Evolutionary conservation across 352 stramenopile species (phyloP).

Genomic region (Phytophthora aleatoria): DNA sequence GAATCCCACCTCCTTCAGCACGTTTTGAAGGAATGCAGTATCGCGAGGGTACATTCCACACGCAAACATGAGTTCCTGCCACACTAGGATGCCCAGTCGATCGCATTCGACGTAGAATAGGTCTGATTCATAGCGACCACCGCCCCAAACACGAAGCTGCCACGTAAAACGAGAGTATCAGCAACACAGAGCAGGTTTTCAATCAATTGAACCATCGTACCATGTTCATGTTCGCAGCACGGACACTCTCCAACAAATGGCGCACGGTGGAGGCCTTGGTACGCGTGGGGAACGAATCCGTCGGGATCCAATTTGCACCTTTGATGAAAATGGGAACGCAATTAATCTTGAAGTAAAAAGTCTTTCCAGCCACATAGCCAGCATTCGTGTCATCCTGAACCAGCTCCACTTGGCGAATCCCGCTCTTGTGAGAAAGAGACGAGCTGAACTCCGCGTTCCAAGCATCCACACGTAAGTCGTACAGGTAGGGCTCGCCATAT

Average conservation of each 20-base stretch:
- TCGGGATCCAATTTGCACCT: slow-evolving; percentile 83
- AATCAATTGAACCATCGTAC: slow-evolving; percentile 20
- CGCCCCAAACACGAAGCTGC: slow-evolving; percentile 86
- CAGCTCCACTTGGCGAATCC: slow-evolving; percentile 68
- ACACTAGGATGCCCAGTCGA: slow-evolving; percentile 84
- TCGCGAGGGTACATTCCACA: slow-evolving; percentile 87
- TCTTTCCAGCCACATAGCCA: slow-evolving; percentile 50
- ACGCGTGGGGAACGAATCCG: slow-evolving; percentile 75
- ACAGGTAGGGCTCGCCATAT: slow-evolving; percentile 67
- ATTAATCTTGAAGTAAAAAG: slow-evolving; percentile 84
- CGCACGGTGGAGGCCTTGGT: slow-evolving; percentile 40
- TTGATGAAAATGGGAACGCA: slow-evolving; percentile 69
- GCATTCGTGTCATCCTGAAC: slow-evolving; percentile 56
- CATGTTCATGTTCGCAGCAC: slow-evolving; percentile 87
- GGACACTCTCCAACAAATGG: slow-evolving; percentile 61
- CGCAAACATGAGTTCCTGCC: slow-evolving; percentile 92
- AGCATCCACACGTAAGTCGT: slow-evolving; percentile 54
- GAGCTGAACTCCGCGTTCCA: slow-evolving; percentile 30
- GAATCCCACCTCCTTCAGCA: slow-evolving; percentile 58
- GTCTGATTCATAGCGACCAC: slow-evolving; percentile 85
- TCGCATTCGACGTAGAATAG: slow-evolving; percentile 85
- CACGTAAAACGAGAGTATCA: slow-evolving; percentile 8
- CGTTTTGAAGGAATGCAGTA: slow-evolving; percentile 58
- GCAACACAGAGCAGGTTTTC: background rate
- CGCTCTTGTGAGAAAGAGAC: slow-evolving; percentile 51